phyloP scores from a whole-genome alignment of 495 filamentous ascomycete species.

The Talaromyces trachyspermus region DNA sequence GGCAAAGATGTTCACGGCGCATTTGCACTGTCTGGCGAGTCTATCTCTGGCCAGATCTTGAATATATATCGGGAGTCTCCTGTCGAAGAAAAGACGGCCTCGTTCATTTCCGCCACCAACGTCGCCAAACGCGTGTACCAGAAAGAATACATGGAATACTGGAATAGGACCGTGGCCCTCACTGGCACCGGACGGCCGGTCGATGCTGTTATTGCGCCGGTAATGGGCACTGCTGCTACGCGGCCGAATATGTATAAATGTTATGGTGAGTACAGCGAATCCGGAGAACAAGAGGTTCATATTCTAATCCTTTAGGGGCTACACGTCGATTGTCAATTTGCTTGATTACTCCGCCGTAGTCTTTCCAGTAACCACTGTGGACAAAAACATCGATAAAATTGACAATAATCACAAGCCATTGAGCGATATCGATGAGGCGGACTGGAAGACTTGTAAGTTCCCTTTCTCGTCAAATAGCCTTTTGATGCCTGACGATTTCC shows the following conservation, averaged over 20 bases:
- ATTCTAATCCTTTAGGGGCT: no score
- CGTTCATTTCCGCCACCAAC: constrained; percentile 46
- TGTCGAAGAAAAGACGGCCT: constrained; percentile 29
- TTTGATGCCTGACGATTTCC: constrained; percentile 5
- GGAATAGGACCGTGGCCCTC: constrained; percentile 49
- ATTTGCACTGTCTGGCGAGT: constrained; percentile 51
- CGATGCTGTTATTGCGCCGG: constrained; percentile 44
- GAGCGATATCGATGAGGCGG: constrained; percentile 34
- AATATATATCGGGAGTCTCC: constrained; percentile 14
- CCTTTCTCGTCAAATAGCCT: no score
- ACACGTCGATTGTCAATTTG: constrained; percentile 45
- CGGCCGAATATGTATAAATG: constrained; percentile 39
- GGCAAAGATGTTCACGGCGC: constrained; percentile 36
- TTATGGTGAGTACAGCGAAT: constrained; percentile 13
- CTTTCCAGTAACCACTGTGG: constrained; percentile 51
- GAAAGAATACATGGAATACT: constrained; percentile 63
- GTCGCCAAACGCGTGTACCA: constrained; percentile 51
- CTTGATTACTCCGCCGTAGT: constrained; percentile 51
- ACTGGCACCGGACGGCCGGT: constrained; percentile 53
- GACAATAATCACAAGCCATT: constrained; percentile 26
- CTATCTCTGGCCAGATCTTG: constrained; percentile 31
- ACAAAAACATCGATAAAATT: constrained; percentile 44
- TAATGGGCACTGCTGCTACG: constrained; percentile 40
- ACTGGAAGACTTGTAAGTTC: constrained; percentile 47
- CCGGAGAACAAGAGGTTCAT: no score